These are phyloP conservation scores for Logfia minima DNA, from an alignment of 129 eudicot genomes.

Conservation along the genomic window DNA sequence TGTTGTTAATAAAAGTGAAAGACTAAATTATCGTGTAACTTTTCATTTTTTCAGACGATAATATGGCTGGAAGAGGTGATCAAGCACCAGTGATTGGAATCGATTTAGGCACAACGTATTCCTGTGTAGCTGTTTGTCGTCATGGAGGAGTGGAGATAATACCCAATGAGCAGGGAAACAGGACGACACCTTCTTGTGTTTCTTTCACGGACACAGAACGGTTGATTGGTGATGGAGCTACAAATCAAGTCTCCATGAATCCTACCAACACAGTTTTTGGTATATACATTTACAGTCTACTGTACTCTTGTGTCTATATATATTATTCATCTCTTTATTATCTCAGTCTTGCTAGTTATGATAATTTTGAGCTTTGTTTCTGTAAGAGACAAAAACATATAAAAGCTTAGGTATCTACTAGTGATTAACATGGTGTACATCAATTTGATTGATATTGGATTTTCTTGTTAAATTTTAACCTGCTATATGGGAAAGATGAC, in stretches of 20 bases:
- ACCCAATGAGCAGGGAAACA: conserved; percentile 64
- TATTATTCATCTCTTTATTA: background rate
- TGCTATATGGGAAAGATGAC: background rate
- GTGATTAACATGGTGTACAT: too few relatives aligned
- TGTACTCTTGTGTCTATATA: background rate
- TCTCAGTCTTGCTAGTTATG: background rate
- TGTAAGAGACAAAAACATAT: background rate
- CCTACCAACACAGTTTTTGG: conserved; percentile 25
- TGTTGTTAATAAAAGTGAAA: background rate
- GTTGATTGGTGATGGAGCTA: background rate
- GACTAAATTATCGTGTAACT: background rate
- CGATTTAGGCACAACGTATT: conserved; percentile 63
- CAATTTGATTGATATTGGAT: background rate
- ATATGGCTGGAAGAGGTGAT: conserved; percentile 4
- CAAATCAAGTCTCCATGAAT: background rate
- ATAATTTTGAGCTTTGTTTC: background rate
- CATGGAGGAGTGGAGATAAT: conserved; percentile 63
- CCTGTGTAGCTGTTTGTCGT: conserved; percentile 63
- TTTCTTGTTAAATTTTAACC: background rate
- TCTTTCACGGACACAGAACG: conserved; percentile 55
- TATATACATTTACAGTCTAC: background rate
- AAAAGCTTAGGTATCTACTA: background rate
- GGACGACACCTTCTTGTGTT: conserved; percentile 61
- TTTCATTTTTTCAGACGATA: background rate
- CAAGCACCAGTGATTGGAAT: conserved; percentile 42